Conservation (phyloP, 768 basidiomycete species). For the Ephemerocybe angulata region DNA sequence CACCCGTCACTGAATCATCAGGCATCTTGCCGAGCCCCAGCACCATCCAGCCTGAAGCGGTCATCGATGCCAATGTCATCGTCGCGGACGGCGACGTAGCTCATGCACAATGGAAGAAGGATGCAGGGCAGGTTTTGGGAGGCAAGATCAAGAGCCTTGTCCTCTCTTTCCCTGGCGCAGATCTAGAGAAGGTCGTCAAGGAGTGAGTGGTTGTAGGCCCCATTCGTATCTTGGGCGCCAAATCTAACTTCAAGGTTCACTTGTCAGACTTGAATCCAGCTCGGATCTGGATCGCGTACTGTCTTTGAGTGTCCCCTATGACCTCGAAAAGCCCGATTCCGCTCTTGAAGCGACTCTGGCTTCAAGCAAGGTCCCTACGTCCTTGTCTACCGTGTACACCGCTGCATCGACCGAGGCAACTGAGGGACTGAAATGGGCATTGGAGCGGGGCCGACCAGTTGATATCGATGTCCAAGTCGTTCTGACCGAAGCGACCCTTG, state of each 20-base stretch:
- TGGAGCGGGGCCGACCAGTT: conserved; percentile 58
- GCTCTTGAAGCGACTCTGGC: conserved; percentile 37
- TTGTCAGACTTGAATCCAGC: conserved; percentile 6
- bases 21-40: conserved; percentile 71
- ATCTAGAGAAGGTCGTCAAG: conserved; percentile 40
- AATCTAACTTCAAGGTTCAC: neutral
- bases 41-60: conserved; percentile 53
- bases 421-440: conserved; percentile 61
- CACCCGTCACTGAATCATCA: conserved; percentile 61
- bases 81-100: conserved; percentile 36
- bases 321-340: conserved; percentile 45
- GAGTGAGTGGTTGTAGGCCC: conserved; percentile 37
- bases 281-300: conserved; percentile 31
- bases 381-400: conserved; percentile 57
- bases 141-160: conserved; percentile 54
- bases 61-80: conserved; percentile 69
- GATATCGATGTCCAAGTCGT: conserved; percentile 66
- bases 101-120: conserved; percentile 49
- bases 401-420: conserved; percentile 45
- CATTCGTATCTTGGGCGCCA: neutral
- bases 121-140: conserved; percentile 44
- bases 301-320: conserved; percentile 60
- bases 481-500: conserved; percentile 52
- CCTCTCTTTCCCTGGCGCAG: conserved; percentile 42
- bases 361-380: conserved; percentile 39